Evolutionary conservation across 2,329 filamentous ascomycete genomes (phyloP), one percentile per base, ranked within the genome.

Genomic region (Sordariomycetes sp.): DNA sequence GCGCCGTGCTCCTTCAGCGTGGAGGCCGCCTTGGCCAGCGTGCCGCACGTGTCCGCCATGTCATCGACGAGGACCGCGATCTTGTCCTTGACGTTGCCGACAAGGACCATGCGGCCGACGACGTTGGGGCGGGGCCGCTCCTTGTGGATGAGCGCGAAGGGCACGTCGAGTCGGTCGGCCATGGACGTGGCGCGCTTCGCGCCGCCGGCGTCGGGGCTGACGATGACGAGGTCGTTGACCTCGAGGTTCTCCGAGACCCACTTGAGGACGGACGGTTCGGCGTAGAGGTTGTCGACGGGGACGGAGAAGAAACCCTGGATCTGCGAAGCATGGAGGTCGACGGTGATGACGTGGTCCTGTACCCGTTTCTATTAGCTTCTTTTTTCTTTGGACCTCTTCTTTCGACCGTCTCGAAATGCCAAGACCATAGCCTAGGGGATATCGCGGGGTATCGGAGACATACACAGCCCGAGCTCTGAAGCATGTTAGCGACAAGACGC

Each of bases 61-160:
- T 97, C 93, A 70, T 97, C 93, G 12, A 99, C 93, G 54, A 99
- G 85, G 68, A 99, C 97, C 60, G 93, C 93, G 34, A 93, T 86
- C 76, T 94, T 94, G 74, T 89, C 89, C 64, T 85, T 82, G 53
- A 97, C 94, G 64, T 95, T 91, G 64, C 94, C 94, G 55, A 97
- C 93, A n/a, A 99, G 86, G 1, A 61, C 89, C 90, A 96, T 96
- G 66, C 90, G 87, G 11, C 88, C 90, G 61, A 96, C 91, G 68
- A 95, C 91, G 67, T 96, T 95, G 60, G 78, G 77, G 5, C 90
- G 85, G 6, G 91, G 88, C 59, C 92, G 89, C 74, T 97, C 93
- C 77, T 97, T 97, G 81, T 97, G 92, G 65, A 97, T 97, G 58
- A 97, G 83, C 10, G 93, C 93, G 71, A 97, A 97, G 61, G 86